Conservation (phyloP, 305 asterid species). For the Fraxinus sp. region DNA sequence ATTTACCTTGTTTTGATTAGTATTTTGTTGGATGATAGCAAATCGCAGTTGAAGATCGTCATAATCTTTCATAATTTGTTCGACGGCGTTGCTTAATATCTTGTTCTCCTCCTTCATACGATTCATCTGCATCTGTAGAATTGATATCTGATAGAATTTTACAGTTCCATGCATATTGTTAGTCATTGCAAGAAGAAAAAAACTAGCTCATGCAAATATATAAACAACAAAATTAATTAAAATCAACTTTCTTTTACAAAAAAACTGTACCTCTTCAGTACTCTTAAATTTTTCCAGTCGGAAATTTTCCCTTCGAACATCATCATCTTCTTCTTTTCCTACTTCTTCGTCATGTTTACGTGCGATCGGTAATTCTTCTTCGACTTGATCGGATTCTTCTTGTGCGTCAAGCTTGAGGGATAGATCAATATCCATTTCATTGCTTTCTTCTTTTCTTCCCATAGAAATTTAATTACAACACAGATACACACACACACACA, state of each 20-base stretch:
- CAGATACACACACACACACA: not conserved
- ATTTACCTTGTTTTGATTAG: constrained; percentile 23
- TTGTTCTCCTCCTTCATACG: constrained; percentile 59
- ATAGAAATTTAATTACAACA: not conserved
- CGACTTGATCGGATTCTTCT: not conserved
- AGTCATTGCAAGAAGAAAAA: not conserved
- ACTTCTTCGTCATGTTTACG: not conserved
- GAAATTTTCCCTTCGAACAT: not conserved
- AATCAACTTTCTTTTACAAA: not conserved
- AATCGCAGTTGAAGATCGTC: constrained; percentile 41
- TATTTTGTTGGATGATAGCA: constrained; percentile 30
- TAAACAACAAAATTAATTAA: not conserved
- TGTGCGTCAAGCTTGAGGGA: constrained; percentile 36
- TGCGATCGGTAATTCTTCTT: not conserved
- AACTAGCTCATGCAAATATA: not conserved
- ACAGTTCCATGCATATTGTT: not conserved
- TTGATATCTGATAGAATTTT: constrained; percentile 29
- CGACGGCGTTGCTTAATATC: constrained; percentile 38
- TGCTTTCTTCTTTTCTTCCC: constrained; percentile 15
- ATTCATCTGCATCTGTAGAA: constrained; percentile 48
- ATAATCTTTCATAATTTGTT: constrained; percentile 48
- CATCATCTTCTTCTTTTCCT: not conserved
- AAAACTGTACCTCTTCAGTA: constrained; percentile 31
- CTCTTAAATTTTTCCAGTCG: constrained; percentile 16
- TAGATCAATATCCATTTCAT: constrained; percentile 41